Evolutionary conservation across 768 basidiomycete species (phyloP).

Genomic region (Kwoniella dejecticola): DNA sequence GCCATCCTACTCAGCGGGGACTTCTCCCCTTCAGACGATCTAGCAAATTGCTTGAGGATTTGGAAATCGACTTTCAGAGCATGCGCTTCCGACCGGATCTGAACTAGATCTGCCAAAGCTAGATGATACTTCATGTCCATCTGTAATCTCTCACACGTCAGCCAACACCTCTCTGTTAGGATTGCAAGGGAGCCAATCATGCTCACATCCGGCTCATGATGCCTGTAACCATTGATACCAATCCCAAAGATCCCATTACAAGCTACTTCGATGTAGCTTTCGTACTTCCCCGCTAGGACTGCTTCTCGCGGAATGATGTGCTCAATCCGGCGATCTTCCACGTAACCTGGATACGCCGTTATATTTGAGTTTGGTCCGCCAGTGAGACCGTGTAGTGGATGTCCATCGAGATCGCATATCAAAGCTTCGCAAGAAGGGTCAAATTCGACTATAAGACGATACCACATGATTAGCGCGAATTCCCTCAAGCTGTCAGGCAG

Average conservation of each 20-base stretch:
- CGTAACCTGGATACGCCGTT: conserved; percentile 8
- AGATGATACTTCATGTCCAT: conserved; percentile 17
- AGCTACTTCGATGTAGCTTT: conserved; percentile 35
- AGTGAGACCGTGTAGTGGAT: conserved; percentile 68
- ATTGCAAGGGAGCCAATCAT: too few relatives aligned
- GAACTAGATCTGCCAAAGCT: conserved; percentile 6
- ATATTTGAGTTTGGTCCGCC: conserved; percentile 25
- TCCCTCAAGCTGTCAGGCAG: too few relatives aligned
- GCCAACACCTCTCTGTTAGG: too few relatives aligned
- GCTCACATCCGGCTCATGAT: conserved; percentile 49
- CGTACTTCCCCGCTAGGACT: conserved; percentile 61
- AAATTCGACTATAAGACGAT: conserved; percentile 75
- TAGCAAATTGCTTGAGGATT: conserved; percentile 23
- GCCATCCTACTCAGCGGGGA: conserved; percentile 30
- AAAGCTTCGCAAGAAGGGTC: conserved; percentile 93
- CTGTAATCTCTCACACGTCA: conserved; percentile 21
- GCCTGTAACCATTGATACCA: conserved; percentile 49
- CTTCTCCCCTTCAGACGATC: conserved; percentile 1
- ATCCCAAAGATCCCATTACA: conserved; percentile 91
- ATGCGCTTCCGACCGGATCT: background rate
- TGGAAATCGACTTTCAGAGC: conserved; percentile 30
- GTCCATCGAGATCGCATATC: conserved; percentile 75
- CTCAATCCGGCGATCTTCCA: conserved; percentile 79
- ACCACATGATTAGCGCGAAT: too few relatives aligned
- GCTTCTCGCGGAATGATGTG: conserved; percentile 76